These are phyloP conservation scores for Apiosordaria backusii DNA, from an alignment of 495 filamentous ascomycete species.

Conservation along the genomic window DNA sequence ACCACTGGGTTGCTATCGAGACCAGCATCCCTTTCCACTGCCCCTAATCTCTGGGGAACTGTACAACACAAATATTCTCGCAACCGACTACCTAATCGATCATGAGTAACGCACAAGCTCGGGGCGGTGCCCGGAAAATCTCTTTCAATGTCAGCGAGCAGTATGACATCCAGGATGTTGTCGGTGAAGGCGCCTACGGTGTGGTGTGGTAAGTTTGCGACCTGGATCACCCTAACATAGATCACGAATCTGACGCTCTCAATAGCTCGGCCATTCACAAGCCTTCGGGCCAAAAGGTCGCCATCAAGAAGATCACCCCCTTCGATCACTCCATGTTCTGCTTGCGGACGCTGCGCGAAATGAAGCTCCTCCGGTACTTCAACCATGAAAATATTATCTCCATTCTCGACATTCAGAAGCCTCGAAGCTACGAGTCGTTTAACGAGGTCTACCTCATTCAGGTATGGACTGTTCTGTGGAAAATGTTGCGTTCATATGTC, in stretches of 20 bases:
- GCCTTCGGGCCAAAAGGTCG: conserved; percentile 96
- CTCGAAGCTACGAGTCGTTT: conserved; percentile 90
- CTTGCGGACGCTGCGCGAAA: conserved; percentile 92
- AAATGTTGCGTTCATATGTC: neutral
- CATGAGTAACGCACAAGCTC: conserved; percentile 33
- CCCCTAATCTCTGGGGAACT: neutral
- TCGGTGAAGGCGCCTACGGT: conserved; percentile 97
- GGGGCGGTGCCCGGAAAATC: conserved; percentile 80
- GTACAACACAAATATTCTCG: neutral
- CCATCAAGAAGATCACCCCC: conserved; percentile 99
- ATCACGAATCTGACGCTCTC: conserved; percentile 6
- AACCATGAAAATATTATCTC: conserved; percentile 99
- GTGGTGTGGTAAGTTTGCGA: conserved; percentile 81
- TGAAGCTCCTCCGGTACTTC: conserved; percentile 99
- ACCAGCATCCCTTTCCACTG: neutral
- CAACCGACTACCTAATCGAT: conserved; percentile 4
- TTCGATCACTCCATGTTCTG: conserved; percentile 99
- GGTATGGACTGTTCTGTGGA: conserved; percentile 46
- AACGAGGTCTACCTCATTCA: conserved; percentile 99
- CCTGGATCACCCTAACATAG: neutral
- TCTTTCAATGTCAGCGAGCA: conserved; percentile 99
- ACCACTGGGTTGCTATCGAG: neutral
- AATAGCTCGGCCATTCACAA: conserved; percentile 94
- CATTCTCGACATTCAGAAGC: conserved; percentile 98
- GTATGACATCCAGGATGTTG: conserved; percentile 99